Percentiles rank a stretch among this genome's conserved stretches.
phyloP scores from a whole-genome alignment of 2,329 filamentous ascomycete species.

The Colletotrichum horii region DNA sequence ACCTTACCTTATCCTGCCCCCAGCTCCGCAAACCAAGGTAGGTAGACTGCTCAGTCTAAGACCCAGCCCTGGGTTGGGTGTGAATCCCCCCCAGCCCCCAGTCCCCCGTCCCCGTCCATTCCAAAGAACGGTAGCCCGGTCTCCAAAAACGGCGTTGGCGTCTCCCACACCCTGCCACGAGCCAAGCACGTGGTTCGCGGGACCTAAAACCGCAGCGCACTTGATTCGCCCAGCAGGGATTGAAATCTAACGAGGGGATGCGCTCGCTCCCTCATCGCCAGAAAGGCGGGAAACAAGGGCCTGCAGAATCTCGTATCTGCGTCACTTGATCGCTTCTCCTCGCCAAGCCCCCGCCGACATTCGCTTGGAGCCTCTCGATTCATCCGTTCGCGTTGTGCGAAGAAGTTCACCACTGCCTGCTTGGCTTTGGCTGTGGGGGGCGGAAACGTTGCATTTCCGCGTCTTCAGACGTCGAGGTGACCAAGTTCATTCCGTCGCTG shows the following conservation, averaged over 20 bases:
- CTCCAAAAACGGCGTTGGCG: neutral
- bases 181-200: slow-evolving; percentile 1
- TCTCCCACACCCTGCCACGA: neutral
- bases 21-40: neutral
- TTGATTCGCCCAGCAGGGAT: fast-evolving
- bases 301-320: neutral
- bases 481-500: neutral
- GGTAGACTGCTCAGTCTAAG: neutral
- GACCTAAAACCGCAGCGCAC: neutral
- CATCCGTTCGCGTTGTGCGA: neutral
- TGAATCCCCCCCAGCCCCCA: neutral
- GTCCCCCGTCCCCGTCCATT: neutral
- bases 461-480: neutral
- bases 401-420: neutral
- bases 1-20: neutral
- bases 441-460: neutral
- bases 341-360: neutral
- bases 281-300: neutral
- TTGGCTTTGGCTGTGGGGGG: neutral
- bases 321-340: neutral
- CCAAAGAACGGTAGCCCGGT: neutral
- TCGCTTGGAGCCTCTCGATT: neutral
- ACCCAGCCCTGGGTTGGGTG: neutral
- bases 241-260: neutral
- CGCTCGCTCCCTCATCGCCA: neutral